Percentiles rank a stretch among this genome's conserved stretches.
phyloP scores from a whole-genome alignment of 768 basidiomycete species.

The Rhodosporidiobolus sp. region DNA sequence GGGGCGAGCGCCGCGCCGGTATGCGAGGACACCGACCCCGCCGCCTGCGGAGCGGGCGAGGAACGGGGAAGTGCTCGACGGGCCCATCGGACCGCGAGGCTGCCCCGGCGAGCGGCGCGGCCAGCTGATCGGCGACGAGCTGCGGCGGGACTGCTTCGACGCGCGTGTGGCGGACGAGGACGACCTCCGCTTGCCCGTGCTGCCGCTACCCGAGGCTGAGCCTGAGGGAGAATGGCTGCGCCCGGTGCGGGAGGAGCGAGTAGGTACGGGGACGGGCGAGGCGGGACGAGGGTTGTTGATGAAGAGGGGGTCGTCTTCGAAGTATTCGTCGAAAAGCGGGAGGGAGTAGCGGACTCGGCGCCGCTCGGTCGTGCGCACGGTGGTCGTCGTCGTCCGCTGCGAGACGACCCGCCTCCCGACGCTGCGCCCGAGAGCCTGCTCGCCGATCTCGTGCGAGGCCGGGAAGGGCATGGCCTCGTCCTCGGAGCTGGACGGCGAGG shows the following conservation, averaged over 20 bases:
- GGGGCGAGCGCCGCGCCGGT: neutral
- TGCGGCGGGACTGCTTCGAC: neutral
- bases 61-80: neutral
- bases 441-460: neutral
- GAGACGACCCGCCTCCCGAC: conserved; percentile 2
- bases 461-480: neutral
- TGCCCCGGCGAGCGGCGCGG: neutral
- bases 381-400: conserved; percentile 13
- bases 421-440: neutral
- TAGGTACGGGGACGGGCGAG: no score
- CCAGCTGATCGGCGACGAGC: neutral
- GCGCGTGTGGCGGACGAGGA: neutral
- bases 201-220: neutral
- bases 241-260: neutral
- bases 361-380: conserved; percentile 12
- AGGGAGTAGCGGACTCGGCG: conserved; percentile 24
- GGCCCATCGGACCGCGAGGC: neutral
- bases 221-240: no score
- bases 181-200: no score
- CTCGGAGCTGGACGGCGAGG: conserved; percentile 4
- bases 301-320: neutral
- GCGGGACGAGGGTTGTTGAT: neutral
- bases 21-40: neutral
- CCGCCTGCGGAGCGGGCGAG: neutral
- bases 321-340: conserved; percentile 5